Base-by-base conservation (phyloP, 2,329 filamentous ascomycete genomes). In the Fusarium anthophilum region DNA sequence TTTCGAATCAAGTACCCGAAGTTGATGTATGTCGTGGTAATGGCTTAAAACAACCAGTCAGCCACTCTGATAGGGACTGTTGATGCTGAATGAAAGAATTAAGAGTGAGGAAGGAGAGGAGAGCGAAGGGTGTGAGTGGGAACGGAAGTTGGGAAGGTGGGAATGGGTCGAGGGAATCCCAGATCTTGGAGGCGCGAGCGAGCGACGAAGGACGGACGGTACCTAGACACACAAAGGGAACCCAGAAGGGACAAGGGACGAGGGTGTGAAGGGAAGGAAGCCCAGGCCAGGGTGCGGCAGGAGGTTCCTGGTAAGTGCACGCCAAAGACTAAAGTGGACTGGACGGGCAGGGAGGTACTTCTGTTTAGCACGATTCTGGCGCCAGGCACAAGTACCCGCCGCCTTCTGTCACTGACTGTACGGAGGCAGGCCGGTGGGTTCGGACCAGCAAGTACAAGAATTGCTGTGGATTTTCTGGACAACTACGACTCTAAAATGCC, bases 121-220 rank as follows among this genome's bases (percentile, higher is more conserved):
- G 63, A 66, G 74, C 70, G 65, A 75, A 75, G 75, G 66, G 76
- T 77, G 67, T 76, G 76, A 70, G 76, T 75, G 76, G 76, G 69
- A 74, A 77, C 73, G 68, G 68, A 71, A 77, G 68, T 58, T 74
- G 73, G 75, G 76, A 78, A 78, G 74, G 71, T 57, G 72, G 74
- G 76, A 76, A 78, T 77, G 77, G 77, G 77, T 77, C 75, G 75
- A 79, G 77, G 70, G 68, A 74, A 67, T 76, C 67, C 76, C 66
- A 78, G 77, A 77, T 78, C 70, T 70, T 76, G 74, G 76, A 75
- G 74, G 76, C 73, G 69, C 75, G 72, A 77, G 76, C 64, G 71
- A 66, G 59, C 44, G 66, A 56, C 67, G 63, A 63, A 63, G 58
- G 35, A 43, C 59, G 62, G 39, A 37, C 56, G 50, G 65, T 73